A percentile compares a stretch with the other conserved stretches of the same genome.
phyloP scores from a whole-genome alignment of 345 rosid species.

The Camelina laxa region DNA sequence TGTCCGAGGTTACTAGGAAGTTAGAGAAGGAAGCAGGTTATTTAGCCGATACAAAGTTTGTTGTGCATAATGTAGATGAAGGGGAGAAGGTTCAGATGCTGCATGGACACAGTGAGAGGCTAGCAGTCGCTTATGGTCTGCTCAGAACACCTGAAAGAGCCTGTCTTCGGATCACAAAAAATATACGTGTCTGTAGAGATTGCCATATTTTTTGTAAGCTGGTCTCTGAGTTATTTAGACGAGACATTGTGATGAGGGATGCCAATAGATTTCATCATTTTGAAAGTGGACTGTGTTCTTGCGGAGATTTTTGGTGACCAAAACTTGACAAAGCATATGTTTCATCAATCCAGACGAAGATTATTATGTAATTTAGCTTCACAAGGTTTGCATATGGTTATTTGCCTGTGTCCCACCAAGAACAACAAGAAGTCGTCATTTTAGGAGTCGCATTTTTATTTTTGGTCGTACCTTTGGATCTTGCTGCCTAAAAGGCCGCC shows the following conservation, averaged over 20 bases:
- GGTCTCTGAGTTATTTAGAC: conserved; percentile 60
- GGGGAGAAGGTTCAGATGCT: conserved; percentile 72
- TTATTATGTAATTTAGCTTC: background rate
- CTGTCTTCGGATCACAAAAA: conserved; percentile 69
- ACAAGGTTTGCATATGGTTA: too few species aligned
- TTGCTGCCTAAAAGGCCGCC: too few species aligned
- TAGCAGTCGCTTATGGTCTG: conserved; percentile 74
- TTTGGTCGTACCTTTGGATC: too few species aligned
- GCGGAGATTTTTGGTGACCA: conserved; percentile 77
- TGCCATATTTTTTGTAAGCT: conserved; percentile 82
- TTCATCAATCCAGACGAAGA: conserved; percentile 19
- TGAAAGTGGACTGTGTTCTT: conserved; percentile 75
- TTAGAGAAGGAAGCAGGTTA: conserved; percentile 70
- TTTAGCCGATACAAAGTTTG: conserved; percentile 67
- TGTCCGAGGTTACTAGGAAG: conserved; percentile 56
- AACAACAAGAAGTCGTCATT: too few species aligned
- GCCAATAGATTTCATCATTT: conserved; percentile 91
- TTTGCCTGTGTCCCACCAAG: too few species aligned
- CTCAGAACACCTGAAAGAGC: conserved; percentile 52
- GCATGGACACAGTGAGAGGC: conserved; percentile 80
- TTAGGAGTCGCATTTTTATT: too few species aligned
- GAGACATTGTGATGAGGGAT: conserved; percentile 76
- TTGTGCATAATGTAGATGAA: conserved; percentile 67
- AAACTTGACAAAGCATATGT: conserved; percentile 26
- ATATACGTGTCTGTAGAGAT: conserved; percentile 80